Evolutionary conservation across 2,329 filamentous ascomycete genomes (phyloP), one percentile per base, ranked within the genome.

Genomic region (Dactylellina cionopaga): DNA sequence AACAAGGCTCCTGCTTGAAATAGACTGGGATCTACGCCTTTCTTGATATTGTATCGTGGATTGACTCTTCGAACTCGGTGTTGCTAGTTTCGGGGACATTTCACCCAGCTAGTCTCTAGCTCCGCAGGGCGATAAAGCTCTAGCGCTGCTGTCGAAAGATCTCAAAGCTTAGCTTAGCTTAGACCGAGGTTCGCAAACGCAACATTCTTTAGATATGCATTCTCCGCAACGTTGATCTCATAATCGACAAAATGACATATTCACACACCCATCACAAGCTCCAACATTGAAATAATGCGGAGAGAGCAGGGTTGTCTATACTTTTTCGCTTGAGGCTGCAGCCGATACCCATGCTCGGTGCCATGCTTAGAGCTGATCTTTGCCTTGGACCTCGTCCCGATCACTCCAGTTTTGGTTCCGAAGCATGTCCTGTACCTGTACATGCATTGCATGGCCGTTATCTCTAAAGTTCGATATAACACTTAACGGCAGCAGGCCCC

Each of bases 321-420:
- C 17, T 47, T 54, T 64, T 31, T 51, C 47, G 24, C 59, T 37
- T 64, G 22, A n/a, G n/a, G n/a, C n/a, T n/a, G n/a, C n/a, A n/a
- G 29, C 29, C 27, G n/a, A 51, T 27, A 17, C 46, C 63, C 63
- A 68, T 68, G 63, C 54, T 29, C 29, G 9, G 5, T 55, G 31
- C 52, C 15, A 24, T 25, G 24, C 47, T 24, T n/a, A n/a, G n/a
- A n/a, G 60, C 60, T 65, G 60, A 65, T 65, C 60, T 60, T 44
- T 44, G 15, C 49, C 41, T 56, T 54, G 33, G 33, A 46, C 19
- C 43, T 68, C 54, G 44, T 68, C 60, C 63, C 63, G 63, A 68
- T 68, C 55, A 51, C 46, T 58, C 54, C 43, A 59, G 11, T 59
- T 37, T 59, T 60, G 35, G 54, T 68, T 68, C 63, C 63, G 63